These are phyloP conservation scores for Fusarium secorum DNA, from an alignment of 2,329 filamentous ascomycete genomes.

Conservation along the genomic window DNA sequence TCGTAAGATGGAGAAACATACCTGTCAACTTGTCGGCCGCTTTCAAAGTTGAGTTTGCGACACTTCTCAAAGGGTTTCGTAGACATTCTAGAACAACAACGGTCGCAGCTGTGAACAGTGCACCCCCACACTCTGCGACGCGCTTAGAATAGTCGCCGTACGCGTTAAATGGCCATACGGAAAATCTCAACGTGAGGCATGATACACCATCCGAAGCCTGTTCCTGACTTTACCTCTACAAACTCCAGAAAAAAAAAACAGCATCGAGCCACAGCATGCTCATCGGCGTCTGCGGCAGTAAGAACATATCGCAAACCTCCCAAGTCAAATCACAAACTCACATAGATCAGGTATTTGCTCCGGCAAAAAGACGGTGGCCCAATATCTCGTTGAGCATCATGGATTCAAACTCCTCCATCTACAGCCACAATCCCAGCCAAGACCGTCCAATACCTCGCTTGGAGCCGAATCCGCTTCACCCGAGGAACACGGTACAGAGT, in stretches of 20 bases:
- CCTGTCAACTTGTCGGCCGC: constrained; percentile 14
- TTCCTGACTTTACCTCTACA: background rate
- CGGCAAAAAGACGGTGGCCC: constrained; percentile 88
- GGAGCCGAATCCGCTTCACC: constrained; percentile 14
- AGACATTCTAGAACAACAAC: constrained; percentile 24
- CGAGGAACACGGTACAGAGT: constrained; percentile 10
- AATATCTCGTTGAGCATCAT: constrained; percentile 85
- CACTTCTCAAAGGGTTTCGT: constrained; percentile 8
- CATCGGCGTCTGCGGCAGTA: constrained; percentile 79
- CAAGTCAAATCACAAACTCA: constrained; percentile 13
- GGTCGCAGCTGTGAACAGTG: background rate
- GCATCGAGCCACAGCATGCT: constrained; percentile 62
- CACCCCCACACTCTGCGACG: constrained; percentile 33
- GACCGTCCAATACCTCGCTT: constrained; percentile 5
- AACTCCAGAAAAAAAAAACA: background rate
- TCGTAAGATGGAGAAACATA: constrained; percentile 26
- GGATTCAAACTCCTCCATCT: constrained; percentile 80
- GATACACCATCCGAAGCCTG: background rate
- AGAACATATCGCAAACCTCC: constrained; percentile 25
- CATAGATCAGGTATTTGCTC: constrained; percentile 79
- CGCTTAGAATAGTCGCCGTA: constrained; percentile 29
- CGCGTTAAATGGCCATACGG: constrained; percentile 20
- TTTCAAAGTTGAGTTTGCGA: background rate
- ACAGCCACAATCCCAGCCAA: constrained; percentile 19
- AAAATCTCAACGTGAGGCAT: constrained; percentile 8